Evolutionary conservation across 331 rosid species (phyloP).

Genomic region (Pyracantha coccinea): DNA sequence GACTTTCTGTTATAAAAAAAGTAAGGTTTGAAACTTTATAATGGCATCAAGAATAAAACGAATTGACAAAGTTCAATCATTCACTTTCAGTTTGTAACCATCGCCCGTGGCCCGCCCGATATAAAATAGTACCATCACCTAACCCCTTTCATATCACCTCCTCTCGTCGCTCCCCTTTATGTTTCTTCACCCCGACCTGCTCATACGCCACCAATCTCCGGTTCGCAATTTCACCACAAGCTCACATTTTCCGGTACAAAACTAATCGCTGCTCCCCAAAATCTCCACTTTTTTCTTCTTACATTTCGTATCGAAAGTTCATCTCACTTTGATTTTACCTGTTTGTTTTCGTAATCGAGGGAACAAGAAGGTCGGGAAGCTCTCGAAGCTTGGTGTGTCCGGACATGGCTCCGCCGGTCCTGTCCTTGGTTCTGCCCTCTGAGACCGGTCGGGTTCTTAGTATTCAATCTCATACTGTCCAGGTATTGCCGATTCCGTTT

Average conservation of each 20-base stretch:
- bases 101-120: too few species aligned
- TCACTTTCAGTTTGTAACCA: background rate
- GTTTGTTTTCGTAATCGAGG: background rate
- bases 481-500: conserved; percentile 30
- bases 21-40: background rate
- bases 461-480: conserved; percentile 90
- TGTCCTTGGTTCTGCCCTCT: conserved; percentile 76
- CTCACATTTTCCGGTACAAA: conserved; percentile 34
- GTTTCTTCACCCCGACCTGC: conserved; percentile 16
- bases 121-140: too few species aligned
- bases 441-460: conserved; percentile 88
- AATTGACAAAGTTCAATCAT: too few species aligned
- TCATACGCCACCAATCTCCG: background rate
- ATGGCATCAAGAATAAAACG: background rate
- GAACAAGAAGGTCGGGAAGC: background rate
- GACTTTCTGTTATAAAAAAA: too few species aligned
- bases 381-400: conserved; percentile 12
- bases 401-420: conserved; percentile 77
- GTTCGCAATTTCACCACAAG: conserved; percentile 7
- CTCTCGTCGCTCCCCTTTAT: conserved; percentile 5
- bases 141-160: background rate
- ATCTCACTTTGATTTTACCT: background rate
- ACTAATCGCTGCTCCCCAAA: background rate
- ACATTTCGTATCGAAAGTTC: background rate
- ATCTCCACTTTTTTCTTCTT: background rate